These are phyloP conservation scores for Dictyostelium citrinum DNA, from an alignment of 78 protist species.

Conservation along the genomic window DNA sequence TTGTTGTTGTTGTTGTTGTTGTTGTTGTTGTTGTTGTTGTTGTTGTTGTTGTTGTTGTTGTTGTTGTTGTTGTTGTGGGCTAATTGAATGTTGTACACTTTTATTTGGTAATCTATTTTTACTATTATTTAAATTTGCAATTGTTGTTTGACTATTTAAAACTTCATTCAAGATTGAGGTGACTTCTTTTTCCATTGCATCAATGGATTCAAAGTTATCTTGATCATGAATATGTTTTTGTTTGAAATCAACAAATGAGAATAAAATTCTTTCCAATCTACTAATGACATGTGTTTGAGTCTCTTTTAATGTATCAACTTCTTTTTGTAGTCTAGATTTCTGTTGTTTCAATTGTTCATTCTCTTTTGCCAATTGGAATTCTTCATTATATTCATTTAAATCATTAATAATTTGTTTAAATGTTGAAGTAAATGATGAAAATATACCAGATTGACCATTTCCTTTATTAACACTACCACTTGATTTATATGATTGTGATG, in stretches of 20 bases:
- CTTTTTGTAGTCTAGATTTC: neutral
- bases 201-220: neutral
- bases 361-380: neutral
- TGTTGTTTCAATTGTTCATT: neutral
- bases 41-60: neutral
- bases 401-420: conserved; percentile 25
- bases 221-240: conserved; percentile 24
- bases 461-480: neutral
- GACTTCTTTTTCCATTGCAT: neutral
- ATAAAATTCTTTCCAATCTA: conserved; percentile 58
- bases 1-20: neutral
- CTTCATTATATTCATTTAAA: conserved; percentile 25
- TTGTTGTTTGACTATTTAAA: neutral
- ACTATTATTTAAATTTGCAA: neutral
- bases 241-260: conserved; percentile 10
- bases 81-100: neutral
- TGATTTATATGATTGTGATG: conserved; percentile 1
- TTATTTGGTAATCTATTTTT: neutral
- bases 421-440: conserved; percentile 30
- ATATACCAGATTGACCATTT: neutral
- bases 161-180: neutral
- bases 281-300: conserved; percentile 30
- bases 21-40: neutral
- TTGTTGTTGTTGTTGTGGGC: too few species aligned
- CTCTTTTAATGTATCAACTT: conserved; percentile 12